Base-by-base conservation (phyloP, 306 rosid genomes). In the Medicago ruthenica region DNA sequence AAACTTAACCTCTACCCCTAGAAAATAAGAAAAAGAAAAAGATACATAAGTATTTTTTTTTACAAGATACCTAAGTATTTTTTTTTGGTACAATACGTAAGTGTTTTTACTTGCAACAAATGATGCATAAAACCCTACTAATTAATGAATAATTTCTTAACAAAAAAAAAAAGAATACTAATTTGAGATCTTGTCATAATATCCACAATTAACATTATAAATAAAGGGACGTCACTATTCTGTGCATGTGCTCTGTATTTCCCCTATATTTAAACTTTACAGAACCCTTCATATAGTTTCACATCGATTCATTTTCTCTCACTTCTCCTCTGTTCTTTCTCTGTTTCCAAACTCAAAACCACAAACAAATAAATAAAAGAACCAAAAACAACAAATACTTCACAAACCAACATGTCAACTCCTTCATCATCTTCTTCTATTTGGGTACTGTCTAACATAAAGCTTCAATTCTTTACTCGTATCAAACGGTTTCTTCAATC, bases 381-480 rank as follows among this genome's bases (percentile, higher is more conserved):
- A 72, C 64, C 76, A 79, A 72, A 63, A 47, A 72, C 64, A 75
- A 42, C 54, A 47, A 69, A 73, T 71, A 62, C 76, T 50, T 72
- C 75, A 79, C 67, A 53, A 6, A 70, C 86, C 84, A 89, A 76
- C 85, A 90, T 89, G 90, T 73, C 77, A 50, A 64, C 71, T 62
- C 54, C 36, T 51, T 53, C 87, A 15, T 60, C 93, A 8, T 75
- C 92, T 34, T 67, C 96, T 67, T 86, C 90, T 17, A 83, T 78
- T 42, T 86, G 99, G 93, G 67, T 85, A 1, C 65, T 88, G 7
- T 86, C 93, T 18, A 89, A 87, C 85, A 70, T 86, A 41, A 90
- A 88, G 85, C 89, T 89, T 67, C 92, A 76, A 9, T 89, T 96
- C 74, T 91, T 89, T 72, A 73, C 74, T n/a, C 91, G 92, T 11